Evolutionary conservation across 306 rosid genomes (phyloP).

Genomic region (Corylus americana): DNA sequence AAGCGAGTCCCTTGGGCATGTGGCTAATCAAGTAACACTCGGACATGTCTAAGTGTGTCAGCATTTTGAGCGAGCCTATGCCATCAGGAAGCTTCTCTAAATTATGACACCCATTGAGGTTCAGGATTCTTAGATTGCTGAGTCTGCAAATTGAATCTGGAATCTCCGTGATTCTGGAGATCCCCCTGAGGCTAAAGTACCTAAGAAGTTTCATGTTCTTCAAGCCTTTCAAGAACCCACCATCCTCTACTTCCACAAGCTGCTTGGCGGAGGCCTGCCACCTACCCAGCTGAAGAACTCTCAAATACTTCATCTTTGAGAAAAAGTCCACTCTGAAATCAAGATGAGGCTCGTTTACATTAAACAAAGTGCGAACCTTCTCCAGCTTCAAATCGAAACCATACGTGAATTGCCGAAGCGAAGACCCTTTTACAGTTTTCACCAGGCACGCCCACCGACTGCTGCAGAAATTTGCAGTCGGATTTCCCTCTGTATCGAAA

Average conservation of each 20-base stretch:
- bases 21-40: conserved; percentile 24
- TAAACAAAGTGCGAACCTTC: conserved; percentile 8
- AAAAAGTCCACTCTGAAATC: conserved; percentile 18
- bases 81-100: conserved; percentile 22
- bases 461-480: not conserved
- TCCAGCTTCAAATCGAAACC: not conserved
- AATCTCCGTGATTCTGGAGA: conserved; percentile 22
- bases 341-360: conserved; percentile 23
- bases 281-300: conserved; percentile 26
- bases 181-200: conserved; percentile 27
- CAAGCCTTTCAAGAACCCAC: conserved; percentile 28
- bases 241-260: conserved; percentile 16
- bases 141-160: conserved; percentile 28
- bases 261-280: conserved; percentile 3
- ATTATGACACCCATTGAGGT: conserved; percentile 26
- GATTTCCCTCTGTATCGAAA: conserved; percentile 2
- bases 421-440: conserved; percentile 1
- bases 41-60: conserved; percentile 27
- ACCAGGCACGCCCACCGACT: conserved; percentile 18
- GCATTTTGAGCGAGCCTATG: conserved; percentile 24
- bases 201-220: conserved; percentile 22
- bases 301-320: conserved; percentile 21
- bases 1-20: conserved; percentile 27
- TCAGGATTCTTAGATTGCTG: conserved; percentile 22
- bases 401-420: not conserved